Base-by-base conservation (phyloP, 2,329 filamentous ascomycete genomes). In the Penicillium sp. region DNA sequence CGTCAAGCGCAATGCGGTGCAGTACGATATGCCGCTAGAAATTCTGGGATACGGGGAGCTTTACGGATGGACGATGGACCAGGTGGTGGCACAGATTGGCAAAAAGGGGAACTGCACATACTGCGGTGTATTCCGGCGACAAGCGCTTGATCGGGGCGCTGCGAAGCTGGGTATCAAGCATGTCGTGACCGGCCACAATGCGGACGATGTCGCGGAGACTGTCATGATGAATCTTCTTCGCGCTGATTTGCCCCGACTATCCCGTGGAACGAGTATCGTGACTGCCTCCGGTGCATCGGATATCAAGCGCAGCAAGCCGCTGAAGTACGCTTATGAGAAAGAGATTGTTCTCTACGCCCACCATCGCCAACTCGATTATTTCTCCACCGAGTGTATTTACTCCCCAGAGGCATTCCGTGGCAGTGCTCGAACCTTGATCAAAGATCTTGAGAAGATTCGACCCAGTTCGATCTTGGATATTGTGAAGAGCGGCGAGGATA, bases 51-150 rank as follows among this genome's bases (percentile, higher is more conserved):
- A 99, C 71, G 89, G 89, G 55, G 90, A 97, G 71, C 82, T 99
- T 10, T 99, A 99, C 74, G 95, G 94, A 8, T 99, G 95, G 95
- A 97, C 93, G 0, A 99, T 99, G 95, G 95, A 99, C 72, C 92
- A 98, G 72, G 95, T 99, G 10, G 96, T 99, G 4, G 90, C 93
- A 70, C 91, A 94, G 50, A 90, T 99, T 53, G 95, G 95, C 14
- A 98, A 97, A 80, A 98, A 97, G 76, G 93, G 94, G 34, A 99
- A 99, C 77, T 99, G 95, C 83, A 99, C 96, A 34, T 99, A 99
- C 72, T 99, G 95, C 71, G 95, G 95, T 14, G 95, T 99, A 17
- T 99, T 99, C 73, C 84, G 95, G 55, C 85, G 96, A 59, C 95
- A 99, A 79, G 95, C 95, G 1, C 83, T 99, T 37, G 95, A 99